Evolutionary conservation across 2,329 filamentous ascomycete species (phyloP), one percentile per base, ranked within the genome.

Genomic region (Fusarium dimerum): DNA sequence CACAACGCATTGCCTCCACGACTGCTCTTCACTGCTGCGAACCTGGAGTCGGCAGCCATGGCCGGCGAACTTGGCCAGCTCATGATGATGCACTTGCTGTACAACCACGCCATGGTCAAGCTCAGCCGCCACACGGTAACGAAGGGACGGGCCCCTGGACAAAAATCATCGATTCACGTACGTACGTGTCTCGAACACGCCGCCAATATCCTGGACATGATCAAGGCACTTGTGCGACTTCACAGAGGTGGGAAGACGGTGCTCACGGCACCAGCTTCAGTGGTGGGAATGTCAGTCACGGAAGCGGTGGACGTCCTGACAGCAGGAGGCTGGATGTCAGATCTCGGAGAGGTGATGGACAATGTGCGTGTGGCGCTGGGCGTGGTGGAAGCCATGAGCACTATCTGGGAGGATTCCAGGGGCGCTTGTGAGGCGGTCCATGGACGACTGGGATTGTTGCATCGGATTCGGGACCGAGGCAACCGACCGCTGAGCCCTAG

Each of bases 281-380:
- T 86, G 55, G 74, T 83, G 16, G 83, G 82, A n/a, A 83, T 82
- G 57, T 79, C 81, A 6, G 78, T 87, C 20, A 73, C 85, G 34
- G 79, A 84, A 44, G 86, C 87, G 0, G 76, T 87, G 34, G 88
- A 91, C 60, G 81, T 89, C 2, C 74, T 89, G 50, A 83, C 83
- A 12, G 81, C 86, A 1, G 82, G 79, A 6, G 83, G 86, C 1
- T 65, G 75, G 1, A 67, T 86, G 7, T 69, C 75, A 0, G 74
- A 78, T 12, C 66, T 89, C 11, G 67, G 77, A 2, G 72, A 75
- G 11, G 73, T 82, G 26, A 76, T 88, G 38, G 76, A 80, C 10
- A 76, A 78, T 11, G 77, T 88, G 45, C 71, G 73, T 16, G 76
- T 78, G 32, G 81, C 80, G 0, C 69, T 83, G 36, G 73, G 76